These are phyloP conservation scores for Ophiocordyceps australis DNA, from an alignment of 2,329 filamentous ascomycete genomes.

Conservation along the genomic window DNA sequence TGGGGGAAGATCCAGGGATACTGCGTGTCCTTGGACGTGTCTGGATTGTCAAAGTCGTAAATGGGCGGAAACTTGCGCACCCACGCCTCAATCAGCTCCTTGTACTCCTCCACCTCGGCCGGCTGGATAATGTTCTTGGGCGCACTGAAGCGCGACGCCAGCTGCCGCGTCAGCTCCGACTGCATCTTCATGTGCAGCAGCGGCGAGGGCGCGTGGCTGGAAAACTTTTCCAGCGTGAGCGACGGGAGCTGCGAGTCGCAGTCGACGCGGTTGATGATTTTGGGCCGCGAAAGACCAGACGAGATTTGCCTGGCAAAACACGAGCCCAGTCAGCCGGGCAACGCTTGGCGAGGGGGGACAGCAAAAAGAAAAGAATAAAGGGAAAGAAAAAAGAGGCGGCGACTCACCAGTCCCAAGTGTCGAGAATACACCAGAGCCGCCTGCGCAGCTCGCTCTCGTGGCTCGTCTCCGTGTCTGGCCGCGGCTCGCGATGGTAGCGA, in stretches of 20 bases:
- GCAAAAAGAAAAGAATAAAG: too few relatives aligned
- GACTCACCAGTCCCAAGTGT: conserved; percentile 15
- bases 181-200: conserved; percentile 13
- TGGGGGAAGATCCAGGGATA: conserved; percentile 24
- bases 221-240: conserved; percentile 8
- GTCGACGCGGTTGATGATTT: conserved; percentile 11
- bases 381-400: too few relatives aligned
- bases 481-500: conserved; percentile 8
- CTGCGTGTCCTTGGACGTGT: conserved; percentile 18
- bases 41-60: conserved; percentile 18
- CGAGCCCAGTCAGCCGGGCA: neutral
- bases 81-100: conserved; percentile 18
- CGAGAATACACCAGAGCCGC: conserved; percentile 13
- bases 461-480: conserved; percentile 5
- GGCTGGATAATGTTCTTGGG: conserved; percentile 9
- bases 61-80: conserved; percentile 19
- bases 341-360: too few relatives aligned
- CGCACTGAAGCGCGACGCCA: conserved; percentile 8
- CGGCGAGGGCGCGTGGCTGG: conserved; percentile 8
- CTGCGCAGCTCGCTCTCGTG: conserved; percentile 13
- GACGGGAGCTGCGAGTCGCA: conserved; percentile 9
- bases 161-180: conserved; percentile 7
- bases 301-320: conserved; percentile 11
- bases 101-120: conserved; percentile 10
- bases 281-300: conserved; percentile 11